These are phyloP conservation scores for Musa beccarii DNA, from an alignment of 176 grass and related monocot genomes.

Conservation along the genomic window DNA sequence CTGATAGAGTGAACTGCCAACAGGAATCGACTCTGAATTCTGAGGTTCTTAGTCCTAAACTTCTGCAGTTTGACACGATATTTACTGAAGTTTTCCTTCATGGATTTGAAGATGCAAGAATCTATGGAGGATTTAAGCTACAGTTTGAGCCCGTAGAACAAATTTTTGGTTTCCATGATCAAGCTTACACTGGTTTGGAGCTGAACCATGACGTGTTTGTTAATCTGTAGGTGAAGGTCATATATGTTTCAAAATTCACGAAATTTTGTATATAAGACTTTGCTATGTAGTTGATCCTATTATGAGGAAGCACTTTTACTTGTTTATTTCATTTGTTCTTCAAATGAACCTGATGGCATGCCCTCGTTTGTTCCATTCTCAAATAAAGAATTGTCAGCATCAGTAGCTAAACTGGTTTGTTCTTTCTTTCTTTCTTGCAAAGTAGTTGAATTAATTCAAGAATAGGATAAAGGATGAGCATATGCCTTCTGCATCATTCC, in stretches of 20 bases:
- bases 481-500: too few species aligned
- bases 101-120: slow-evolving; percentile 35
- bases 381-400: too few species aligned
- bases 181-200: not conserved
- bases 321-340: not conserved
- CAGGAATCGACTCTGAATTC: slow-evolving; percentile 3
- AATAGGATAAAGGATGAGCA: too few species aligned
- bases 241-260: not conserved
- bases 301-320: too few species aligned
- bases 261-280: too few species aligned
- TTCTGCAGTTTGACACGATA: slow-evolving; percentile 29
- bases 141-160: slow-evolving; percentile 27
- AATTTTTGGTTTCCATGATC: slow-evolving; percentile 33
- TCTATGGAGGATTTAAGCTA: slow-evolving; percentile 47
- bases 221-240: not conserved
- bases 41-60: slow-evolving; percentile 12
- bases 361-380: not conserved
- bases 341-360: not conserved
- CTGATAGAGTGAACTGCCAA: slow-evolving; percentile 3
- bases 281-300: too few species aligned
- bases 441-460: too few species aligned
- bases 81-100: slow-evolving; percentile 23
- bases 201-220: not conserved
- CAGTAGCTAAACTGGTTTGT: too few species aligned
- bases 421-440: too few species aligned